Base-by-base conservation (phyloP, 2,329 filamentous ascomycete species). In the Lasiodiplodia theobromae region DNA sequence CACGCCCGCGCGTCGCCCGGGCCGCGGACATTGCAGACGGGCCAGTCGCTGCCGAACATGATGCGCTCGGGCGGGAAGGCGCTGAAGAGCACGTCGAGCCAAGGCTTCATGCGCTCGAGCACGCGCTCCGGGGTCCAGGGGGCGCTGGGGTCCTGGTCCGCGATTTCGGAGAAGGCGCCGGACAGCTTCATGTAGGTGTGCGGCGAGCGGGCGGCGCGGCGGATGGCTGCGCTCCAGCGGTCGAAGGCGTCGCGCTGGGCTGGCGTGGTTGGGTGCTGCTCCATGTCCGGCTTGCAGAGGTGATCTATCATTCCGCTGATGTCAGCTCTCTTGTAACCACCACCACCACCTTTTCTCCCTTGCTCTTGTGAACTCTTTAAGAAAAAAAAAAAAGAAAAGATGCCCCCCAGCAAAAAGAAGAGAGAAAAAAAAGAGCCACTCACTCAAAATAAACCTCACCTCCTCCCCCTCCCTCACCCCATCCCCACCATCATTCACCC, bases 31-130 rank as follows among this genome's bases (percentile, higher is more conserved):
- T 93, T 94, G 81, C 93, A 97, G 0, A 97, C 91, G 2, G 95
- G 94, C 95, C 95, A 98, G 79, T 97, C 94, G 71, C 91, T 94
- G 28, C 91, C 94, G 79, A 96, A 97, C 90, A 98, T 94, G 76
- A 96, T 86, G 71, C 93, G 86, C 25, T 83, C 77, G 0, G 91
- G 82, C 1, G 91, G 89, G 75, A 97, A 97, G 1, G 86, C 86
- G 34, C 89, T 86, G 65, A 96, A 87, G 0, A 94, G 82, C 65
- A 91, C 87, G 70, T 89, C 87, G 2, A 93, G 86, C 90, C 92
- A 96, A 28, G 90, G 89, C 69, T 86, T 84, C 23, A 92, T 84
- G 51, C 85, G 85, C 70, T 86, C 82, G 71, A 92, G 89, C 68
- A 93, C 86, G 44, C 87, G 84, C 68, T 86, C 82, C 40, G 85